phyloP scores from a whole-genome alignment of 441 rosid species.

The Dalechampia spathulata region DNA sequence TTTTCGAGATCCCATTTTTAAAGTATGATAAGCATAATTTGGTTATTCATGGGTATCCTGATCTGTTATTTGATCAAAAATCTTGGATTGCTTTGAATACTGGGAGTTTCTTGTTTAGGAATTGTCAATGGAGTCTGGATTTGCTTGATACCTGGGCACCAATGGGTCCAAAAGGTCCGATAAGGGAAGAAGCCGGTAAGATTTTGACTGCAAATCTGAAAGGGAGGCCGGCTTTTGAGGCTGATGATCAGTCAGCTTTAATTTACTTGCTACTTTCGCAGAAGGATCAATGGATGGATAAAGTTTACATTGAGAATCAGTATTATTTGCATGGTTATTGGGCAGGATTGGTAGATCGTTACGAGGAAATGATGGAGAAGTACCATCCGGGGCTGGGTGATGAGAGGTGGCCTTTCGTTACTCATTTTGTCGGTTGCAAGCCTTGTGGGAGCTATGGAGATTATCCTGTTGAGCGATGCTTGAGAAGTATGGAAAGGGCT shows the following conservation, averaged over 20 bases:
- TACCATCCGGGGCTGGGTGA: slow-evolving; percentile 94
- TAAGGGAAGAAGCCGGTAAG: slow-evolving; percentile 91
- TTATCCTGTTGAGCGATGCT: slow-evolving; percentile 86
- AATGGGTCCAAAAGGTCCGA: slow-evolving; percentile 83
- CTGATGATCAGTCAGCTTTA: slow-evolving; percentile 96
- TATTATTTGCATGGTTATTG: slow-evolving; percentile 95
- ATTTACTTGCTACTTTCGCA: slow-evolving; percentile 78
- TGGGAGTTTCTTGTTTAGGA: slow-evolving; percentile 82
- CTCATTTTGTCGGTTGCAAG: slow-evolving; percentile 97
- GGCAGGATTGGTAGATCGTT: slow-evolving; percentile 91
- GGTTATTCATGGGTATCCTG: slow-evolving; percentile 91
- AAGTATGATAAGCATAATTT: slow-evolving; percentile 61
- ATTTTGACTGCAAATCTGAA: slow-evolving; percentile 76
- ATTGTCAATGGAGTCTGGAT: slow-evolving; percentile 93
- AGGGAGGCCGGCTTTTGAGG: slow-evolving; percentile 93
- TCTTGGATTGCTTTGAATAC: slow-evolving; percentile 97
- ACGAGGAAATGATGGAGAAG: slow-evolving; percentile 95
- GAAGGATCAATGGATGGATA: slow-evolving; percentile 80
- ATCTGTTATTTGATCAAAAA: slow-evolving; percentile 76
- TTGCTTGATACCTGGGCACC: slow-evolving; percentile 98
- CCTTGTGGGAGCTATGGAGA: slow-evolving; percentile 98
- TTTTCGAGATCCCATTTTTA: slow-evolving; percentile 66
- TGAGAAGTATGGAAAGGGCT: slow-evolving; percentile 93
- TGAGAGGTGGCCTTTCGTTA: slow-evolving; percentile 98
- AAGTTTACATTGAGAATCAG: slow-evolving; percentile 89